Base-by-base conservation (phyloP, 768 basidiomycete species). In the Fomitopsis serialis region DNA sequence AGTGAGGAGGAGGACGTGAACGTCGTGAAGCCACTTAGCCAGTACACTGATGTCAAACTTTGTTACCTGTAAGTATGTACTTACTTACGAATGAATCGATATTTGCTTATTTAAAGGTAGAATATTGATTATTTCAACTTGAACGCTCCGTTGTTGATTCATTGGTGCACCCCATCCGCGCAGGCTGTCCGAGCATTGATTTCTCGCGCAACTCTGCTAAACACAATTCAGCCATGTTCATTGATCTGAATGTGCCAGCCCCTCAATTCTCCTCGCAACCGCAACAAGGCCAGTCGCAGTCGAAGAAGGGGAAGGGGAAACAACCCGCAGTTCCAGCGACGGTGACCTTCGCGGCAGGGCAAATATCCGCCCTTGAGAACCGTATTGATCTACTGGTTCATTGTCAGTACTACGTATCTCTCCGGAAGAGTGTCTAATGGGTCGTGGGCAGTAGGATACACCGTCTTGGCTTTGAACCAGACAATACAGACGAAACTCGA, bases 401-500 rank as follows among this genome's bases (percentile, higher is more conserved):
- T 67, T 81, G 89, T 90, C 57, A 63, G 86, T 78, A 54, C 43
- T 29, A 42, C 45, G 45, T 22, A 22, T 24, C 24, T 27, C 32
- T 27, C 23, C 35, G 3, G 21, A 9, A 34, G 12, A 21, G n/a
- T 52, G 36, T 43, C 61, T 61, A 51, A 63, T 49, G 12, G 42
- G 24, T 15, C 47, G 48, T 19, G 46, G 29, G 27, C 66, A 95
- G 92, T 95, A 74, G 92, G 92, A 76, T 95, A 93, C 70, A 81
- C 85, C 25, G 83, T 91, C 34, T 64, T 95, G 44, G 87, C 85
- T 1, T 76, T 95, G 57, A 87, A 82, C 60, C 89, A 93, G 61
- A 82, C 79, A 1, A 76, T 88, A 15, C 73, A 82, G 53, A 82
- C 84, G 50, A 84, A 80, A 55, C 74, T 92, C n/a, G 88, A 91